A percentile compares a stretch with the other conserved stretches of the same genome.
These are phyloP conservation scores for Saturnispora ahearnii DNA, from an alignment of 805 yeast species.

Conservation along the genomic window DNA sequence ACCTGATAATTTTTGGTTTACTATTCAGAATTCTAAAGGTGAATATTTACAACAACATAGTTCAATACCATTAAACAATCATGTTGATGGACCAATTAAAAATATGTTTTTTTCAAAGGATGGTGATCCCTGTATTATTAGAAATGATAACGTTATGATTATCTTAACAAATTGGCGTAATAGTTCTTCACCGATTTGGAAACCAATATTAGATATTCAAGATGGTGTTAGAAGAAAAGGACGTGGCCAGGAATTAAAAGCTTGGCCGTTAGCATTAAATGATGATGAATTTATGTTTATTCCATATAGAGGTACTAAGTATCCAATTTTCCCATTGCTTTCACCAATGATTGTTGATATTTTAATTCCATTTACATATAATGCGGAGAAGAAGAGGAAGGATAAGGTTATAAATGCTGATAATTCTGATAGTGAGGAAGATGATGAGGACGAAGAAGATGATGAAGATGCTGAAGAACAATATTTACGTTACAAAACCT, in stretches of 20 bases:
- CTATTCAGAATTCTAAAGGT: conserved; percentile 30
- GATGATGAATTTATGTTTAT: conserved; percentile 66
- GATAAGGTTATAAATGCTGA: conserved; percentile 11
- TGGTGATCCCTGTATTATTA: conserved; percentile 87
- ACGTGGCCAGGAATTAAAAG: conserved; percentile 51
- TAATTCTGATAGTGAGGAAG: conserved; percentile 42
- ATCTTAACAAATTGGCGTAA: conserved; percentile 74
- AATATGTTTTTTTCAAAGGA: conserved; percentile 78
- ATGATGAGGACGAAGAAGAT: conserved; percentile 22
- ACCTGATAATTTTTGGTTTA: conserved; percentile 16
- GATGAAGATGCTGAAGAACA: conserved; percentile 43
- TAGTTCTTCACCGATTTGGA: conserved; percentile 66
- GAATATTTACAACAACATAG: conserved; percentile 35
- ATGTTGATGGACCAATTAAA: conserved; percentile 28
- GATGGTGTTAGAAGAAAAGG: conserved; percentile 43
- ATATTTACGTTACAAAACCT: conserved; percentile 47
- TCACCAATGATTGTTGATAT: conserved; percentile 73
- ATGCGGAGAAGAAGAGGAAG: conserved; percentile 12
- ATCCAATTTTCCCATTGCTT: conserved; percentile 80
- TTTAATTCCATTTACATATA: conserved; percentile 47
- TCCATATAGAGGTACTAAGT: conserved; percentile 58
- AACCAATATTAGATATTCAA: conserved; percentile 64
- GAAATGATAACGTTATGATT: conserved; percentile 63
- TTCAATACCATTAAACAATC: conserved; percentile 32
- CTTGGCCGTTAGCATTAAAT: conserved; percentile 84